Evolutionary conservation across 1,284 basidiomycete genomes (phyloP), one percentile per base, ranked within the genome.

Genomic region (Austroboletus olivaceoglutinosus): DNA sequence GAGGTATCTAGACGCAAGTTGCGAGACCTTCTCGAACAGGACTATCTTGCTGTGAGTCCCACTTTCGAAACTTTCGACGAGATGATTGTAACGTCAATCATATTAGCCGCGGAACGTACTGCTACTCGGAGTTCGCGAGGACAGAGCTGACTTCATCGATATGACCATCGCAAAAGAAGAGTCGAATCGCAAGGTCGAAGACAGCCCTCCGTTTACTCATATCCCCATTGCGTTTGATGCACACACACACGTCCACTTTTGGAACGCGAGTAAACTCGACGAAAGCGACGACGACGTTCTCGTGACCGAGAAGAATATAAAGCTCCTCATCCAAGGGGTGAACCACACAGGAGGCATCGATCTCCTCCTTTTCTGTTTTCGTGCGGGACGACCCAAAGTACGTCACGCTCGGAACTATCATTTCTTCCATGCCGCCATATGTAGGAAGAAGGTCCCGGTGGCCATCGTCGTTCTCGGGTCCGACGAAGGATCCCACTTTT

Each of bases 301-400:
- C 47, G 22, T 53, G 22, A 62, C 64, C 0, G 47, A 49, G 15
- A 43, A 45, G 31, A 54, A 47, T 23, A 39, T 66, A 1, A 64
- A 51, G 33, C 40, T 43, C 12, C 36, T 64, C 25, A 37, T 63
- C 11, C 58, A 51, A 11, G 57, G 60, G 11, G 60, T 75, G 34
- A 54, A 57, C 2, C 49, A 53, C 36, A 48, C 40, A 13, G 41
- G 43, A 2, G 61, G 67, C 9, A 48, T 69, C 12, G 50, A 63
- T 23, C 61, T 67, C 18, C 58, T 67, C 31, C 30, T 64, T 13
- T 64, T 61, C 29, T 63, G 61, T 45, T 61, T 64, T 16, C 63
- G 61, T 18, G 63, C 52, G 6, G 59, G 64, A 21, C 65, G 63
- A 47, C 52, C 48, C 4, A 53, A 45, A 34, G 5, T 50, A 11